Conservation (phyloP, 352 stramenopile species). For the Pythium guiyangense region DNA sequence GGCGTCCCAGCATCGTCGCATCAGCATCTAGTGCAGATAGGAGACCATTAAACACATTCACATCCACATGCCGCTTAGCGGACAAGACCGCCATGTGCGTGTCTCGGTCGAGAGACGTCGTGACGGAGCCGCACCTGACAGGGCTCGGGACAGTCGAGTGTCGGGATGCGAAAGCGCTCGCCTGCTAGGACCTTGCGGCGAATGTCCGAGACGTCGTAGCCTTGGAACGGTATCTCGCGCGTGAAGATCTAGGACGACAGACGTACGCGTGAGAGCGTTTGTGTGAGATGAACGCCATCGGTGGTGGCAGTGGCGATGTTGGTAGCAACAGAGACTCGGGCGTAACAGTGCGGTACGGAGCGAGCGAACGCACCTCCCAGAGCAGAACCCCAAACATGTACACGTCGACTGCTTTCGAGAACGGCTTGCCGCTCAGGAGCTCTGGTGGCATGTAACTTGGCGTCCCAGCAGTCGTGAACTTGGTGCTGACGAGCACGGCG, state of each 20-base stretch:
- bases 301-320: too few relatives aligned
- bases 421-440: slow-evolving; percentile 72
- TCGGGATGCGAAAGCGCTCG: slow-evolving; percentile 73
- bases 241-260: slow-evolving; percentile 59
- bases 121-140: too few relatives aligned
- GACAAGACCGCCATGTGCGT: too few relatives aligned
- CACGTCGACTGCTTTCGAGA: slow-evolving; percentile 89
- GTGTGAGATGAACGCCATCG: background rate
- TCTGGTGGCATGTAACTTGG: slow-evolving; percentile 88
- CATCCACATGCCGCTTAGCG: background rate
- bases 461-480: slow-evolving; percentile 79
- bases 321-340: background rate
- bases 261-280: too few relatives aligned
- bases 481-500: slow-evolving; percentile 39
- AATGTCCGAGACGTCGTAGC: slow-evolving; percentile 72
- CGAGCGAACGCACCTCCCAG: slow-evolving; percentile 66
- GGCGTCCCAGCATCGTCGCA: slow-evolving; percentile 62
- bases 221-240: slow-evolving; percentile 71
- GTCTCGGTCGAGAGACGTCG: too few relatives aligned
- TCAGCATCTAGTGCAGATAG: slow-evolving; percentile 49
- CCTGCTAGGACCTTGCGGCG: slow-evolving; percentile 60
- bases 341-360: too few relatives aligned
- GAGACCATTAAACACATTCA: background rate
- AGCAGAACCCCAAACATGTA: slow-evolving; percentile 92
- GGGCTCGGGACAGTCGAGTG: slow-evolving; percentile 52